Conservation (phyloP, 495 filamentous ascomycete genomes). For the Annulohypoxylon maeteangense region DNA sequence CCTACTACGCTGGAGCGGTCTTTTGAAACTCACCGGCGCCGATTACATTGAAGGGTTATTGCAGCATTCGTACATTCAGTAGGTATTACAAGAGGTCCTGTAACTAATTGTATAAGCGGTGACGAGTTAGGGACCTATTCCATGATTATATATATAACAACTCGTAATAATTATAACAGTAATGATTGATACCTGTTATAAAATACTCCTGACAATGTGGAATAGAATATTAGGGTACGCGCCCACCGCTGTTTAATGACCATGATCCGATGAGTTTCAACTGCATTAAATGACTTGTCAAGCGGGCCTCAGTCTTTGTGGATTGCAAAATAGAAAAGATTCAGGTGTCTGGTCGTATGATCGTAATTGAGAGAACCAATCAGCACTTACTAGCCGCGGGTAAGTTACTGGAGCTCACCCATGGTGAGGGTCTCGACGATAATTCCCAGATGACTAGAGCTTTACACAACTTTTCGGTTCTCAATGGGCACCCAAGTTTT, state of each 20-base stretch:
- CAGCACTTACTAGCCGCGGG: neutral
- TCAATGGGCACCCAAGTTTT: neutral
- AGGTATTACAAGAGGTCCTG: too few species aligned
- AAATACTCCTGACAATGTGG: too few species aligned
- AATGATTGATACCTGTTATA: too few species aligned
- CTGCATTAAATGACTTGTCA: neutral
- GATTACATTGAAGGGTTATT: too few species aligned
- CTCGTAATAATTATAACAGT: too few species aligned
- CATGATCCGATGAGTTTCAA: slow-evolving; percentile 9
- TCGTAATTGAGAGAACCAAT: slow-evolving; percentile 17
- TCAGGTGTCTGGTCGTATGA: slow-evolving; percentile 24
- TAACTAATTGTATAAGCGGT: too few species aligned
- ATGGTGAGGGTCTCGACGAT: neutral
- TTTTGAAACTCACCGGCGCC: too few species aligned
- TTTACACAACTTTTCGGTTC: neutral
- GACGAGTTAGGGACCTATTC: too few species aligned
- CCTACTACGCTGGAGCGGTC: too few species aligned
- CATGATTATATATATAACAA: too few species aligned
- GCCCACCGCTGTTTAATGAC: neutral
- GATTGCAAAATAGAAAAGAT: slow-evolving; percentile 10
- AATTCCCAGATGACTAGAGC: neutral
- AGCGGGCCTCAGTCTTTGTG: slow-evolving; percentile 18
- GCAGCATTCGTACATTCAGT: too few species aligned
- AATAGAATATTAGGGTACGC: too few species aligned
- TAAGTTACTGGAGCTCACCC: neutral